Base-by-base conservation (phyloP, 148 eudicot species). In the Simmondsia chinensis region DNA sequence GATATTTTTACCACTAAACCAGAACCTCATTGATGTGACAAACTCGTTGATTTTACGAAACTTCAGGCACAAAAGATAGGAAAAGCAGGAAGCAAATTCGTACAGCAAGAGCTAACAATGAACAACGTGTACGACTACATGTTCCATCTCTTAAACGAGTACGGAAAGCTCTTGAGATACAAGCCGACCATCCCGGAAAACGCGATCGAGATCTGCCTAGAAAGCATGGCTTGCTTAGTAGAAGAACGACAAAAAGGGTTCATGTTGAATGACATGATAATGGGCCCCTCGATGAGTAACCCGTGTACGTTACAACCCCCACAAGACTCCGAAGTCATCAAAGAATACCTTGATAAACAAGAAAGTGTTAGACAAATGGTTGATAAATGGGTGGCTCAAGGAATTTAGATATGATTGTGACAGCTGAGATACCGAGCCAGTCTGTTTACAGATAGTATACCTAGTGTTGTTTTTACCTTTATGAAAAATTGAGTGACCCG, bases 61-160 rank as follows among this genome's bases (percentile, higher is more conserved):
- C 9, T 34, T 39, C 47, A 72, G 78, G 74, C 74, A 39, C 64
- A 69, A 10, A 52, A 54, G 27, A 69, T 74, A 0, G 79, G 69
- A 20, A 59, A 36, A 31, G 43, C 54, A 3, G 69, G 57, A 0
- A 61, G 48, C 48, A 59, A 51, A 34, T 69, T 69, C 25, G 51
- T 69, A 6, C 69, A 61, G 34, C 44, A 74, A 45, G 66, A 74
- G n/a, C 41, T 74, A 5, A 46, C 9, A 9, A 69, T 69, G 72
- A 57, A 74, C 2, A 37, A 64, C 48, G 69, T 74, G 0, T 74
- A 69, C 13, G 80, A 74, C 43, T 74, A 74, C 48, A 74, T 69
- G 72, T 69, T 69, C 45, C 80, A 74, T 57, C 32, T 72, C 22
- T 29, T 72, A 9, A 67, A 53, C 15, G 78, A 72, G 19, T 72